A percentile compares a stretch with the other conserved stretches of the same genome.
Evolutionary conservation across 768 basidiomycete genomes (phyloP).

Genomic region (Lyophyllum semitale): DNA sequence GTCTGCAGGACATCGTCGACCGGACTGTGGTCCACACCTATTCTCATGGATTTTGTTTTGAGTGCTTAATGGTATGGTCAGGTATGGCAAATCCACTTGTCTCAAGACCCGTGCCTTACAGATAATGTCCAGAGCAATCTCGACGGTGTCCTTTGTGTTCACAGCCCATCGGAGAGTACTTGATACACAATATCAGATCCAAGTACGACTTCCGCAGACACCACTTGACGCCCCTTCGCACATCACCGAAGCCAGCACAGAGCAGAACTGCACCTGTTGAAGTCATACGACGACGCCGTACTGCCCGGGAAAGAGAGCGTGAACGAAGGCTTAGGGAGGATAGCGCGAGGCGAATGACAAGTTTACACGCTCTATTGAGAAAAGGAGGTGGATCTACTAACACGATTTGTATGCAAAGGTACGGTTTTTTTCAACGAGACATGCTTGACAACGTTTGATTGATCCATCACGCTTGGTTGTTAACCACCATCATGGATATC

Average conservation of each 20-base stretch:
- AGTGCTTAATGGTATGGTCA: constrained; percentile 86
- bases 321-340: constrained; percentile 53
- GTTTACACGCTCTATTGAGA: constrained; percentile 72
- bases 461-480: too few species aligned
- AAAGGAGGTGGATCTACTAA: constrained; percentile 78
- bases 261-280: constrained; percentile 27
- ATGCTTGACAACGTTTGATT: too few species aligned
- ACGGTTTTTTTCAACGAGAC: constrained; percentile 23
- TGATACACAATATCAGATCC: constrained; percentile 80
- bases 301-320: constrained; percentile 51
- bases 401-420: constrained; percentile 87
- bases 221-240: constrained; percentile 66
- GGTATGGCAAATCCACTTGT: constrained; percentile 39
- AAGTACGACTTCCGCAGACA: constrained; percentile 83
- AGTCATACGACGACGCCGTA: constrained; percentile 33
- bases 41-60: constrained; percentile 93
- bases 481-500: constrained; percentile 8
- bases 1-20: constrained; percentile 76
- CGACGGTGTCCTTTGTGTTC: constrained; percentile 79
- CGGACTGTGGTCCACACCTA: constrained; percentile 81
- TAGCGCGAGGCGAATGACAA: constrained; percentile 64
- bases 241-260: constrained; percentile 42
- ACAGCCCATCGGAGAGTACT: constrained; percentile 64
- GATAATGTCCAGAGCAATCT: constrained; percentile 59
- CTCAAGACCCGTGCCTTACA: not conserved